Percentiles rank a stretch among this genome's conserved stretches.
Conservation (phyloP, 2,329 filamentous ascomycete genomes). For the Capronia americana region DNA sequence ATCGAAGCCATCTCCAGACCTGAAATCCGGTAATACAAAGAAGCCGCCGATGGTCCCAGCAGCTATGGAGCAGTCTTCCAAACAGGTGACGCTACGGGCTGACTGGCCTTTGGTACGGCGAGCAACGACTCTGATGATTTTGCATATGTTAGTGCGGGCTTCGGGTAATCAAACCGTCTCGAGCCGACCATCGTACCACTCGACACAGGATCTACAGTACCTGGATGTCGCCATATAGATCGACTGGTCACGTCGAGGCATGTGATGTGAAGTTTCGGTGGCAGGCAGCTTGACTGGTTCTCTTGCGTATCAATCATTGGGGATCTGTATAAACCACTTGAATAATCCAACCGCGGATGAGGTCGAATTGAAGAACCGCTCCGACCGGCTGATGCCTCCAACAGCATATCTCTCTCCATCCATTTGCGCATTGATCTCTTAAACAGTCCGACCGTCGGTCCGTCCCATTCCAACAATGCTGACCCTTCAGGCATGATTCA, state of each 20-base stretch:
- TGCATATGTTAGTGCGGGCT: too few relatives aligned
- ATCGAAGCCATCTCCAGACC: too few relatives aligned
- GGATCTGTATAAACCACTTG: background rate
- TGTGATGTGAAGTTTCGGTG: background rate
- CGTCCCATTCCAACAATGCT: background rate
- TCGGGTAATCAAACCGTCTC: too few relatives aligned
- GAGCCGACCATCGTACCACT: too few relatives aligned
- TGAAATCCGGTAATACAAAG: too few relatives aligned
- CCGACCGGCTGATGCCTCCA: background rate
- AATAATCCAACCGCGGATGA: background rate
- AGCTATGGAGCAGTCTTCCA: too few relatives aligned
- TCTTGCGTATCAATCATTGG: background rate
- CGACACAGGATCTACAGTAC: too few relatives aligned
- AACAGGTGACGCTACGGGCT: too few relatives aligned
- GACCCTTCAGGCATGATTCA: background rate
- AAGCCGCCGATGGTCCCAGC: too few relatives aligned
- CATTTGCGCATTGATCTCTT: background rate
- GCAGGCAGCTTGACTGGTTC: background rate
- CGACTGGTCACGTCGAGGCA: background rate
- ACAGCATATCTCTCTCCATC: constrained; percentile 1
- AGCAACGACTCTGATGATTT: too few relatives aligned
- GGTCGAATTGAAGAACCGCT: background rate
- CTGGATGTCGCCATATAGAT: too few relatives aligned
- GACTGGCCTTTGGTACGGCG: too few relatives aligned
- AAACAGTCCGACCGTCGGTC: background rate